phyloP scores from a whole-genome alignment of 306 rosid genomes.

The Adenanthera pavonina region DNA sequence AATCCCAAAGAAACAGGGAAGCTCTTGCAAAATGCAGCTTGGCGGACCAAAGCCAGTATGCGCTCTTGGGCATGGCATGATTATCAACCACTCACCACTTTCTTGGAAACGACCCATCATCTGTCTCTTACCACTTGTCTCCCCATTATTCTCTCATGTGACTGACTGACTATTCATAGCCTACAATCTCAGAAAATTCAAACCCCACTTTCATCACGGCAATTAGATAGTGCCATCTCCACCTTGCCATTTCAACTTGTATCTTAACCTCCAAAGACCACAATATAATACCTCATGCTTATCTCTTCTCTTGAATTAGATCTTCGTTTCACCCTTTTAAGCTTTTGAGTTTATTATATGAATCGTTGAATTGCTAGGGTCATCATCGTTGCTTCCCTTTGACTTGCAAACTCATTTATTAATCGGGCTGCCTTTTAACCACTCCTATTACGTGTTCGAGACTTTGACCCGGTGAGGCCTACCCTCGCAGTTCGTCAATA shows the following conservation, averaged over 20 bases:
- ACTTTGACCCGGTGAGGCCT: slow-evolving; percentile 15
- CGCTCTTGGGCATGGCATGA: background rate
- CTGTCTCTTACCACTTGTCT: background rate
- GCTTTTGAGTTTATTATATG: too few species aligned
- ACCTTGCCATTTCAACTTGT: slow-evolving; percentile 1
- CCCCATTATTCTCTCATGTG: background rate
- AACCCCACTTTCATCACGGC: background rate
- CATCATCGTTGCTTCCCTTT: slow-evolving; percentile 3
- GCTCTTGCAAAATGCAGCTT: background rate
- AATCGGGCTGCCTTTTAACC: slow-evolving; percentile 19
- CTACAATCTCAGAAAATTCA: background rate
- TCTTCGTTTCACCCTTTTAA: background rate
- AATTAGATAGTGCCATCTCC: background rate
- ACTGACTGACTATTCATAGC: background rate
- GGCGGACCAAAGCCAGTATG: background rate
- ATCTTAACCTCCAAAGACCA: background rate
- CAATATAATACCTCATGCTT: background rate
- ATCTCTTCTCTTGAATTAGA: background rate
- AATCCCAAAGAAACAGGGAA: background rate
- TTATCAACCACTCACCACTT: background rate
- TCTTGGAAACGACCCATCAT: background rate
- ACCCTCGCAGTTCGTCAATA: background rate
- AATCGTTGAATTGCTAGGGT: background rate
- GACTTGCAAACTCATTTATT: background rate
- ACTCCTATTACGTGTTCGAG: slow-evolving; percentile 11